Evolutionary conservation across 108 stramenopile genomes (phyloP).

Genomic region (Mediolabrus comicus): DNA sequence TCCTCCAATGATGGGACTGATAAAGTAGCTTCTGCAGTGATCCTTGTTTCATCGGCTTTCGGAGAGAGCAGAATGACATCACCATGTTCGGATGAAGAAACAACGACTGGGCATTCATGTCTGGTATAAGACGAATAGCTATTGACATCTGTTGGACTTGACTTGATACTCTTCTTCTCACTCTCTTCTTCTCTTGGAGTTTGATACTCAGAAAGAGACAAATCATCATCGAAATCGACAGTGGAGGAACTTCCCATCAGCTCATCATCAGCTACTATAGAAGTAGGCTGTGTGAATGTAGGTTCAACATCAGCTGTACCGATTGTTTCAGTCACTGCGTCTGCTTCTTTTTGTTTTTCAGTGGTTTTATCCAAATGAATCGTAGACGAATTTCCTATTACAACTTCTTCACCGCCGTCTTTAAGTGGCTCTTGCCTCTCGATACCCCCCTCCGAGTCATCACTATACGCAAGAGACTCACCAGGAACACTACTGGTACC

Average conservation of each 20-base stretch:
- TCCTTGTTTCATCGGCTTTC: not conserved
- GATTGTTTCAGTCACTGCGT: no score
- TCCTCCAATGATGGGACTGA: not conserved
- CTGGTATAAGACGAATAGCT: not conserved
- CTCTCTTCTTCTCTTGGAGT: not conserved
- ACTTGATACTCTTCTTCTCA: not conserved
- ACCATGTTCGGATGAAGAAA: conserved; percentile 17
- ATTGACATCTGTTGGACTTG: not conserved
- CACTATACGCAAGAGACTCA: not conserved
- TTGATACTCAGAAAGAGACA: not conserved
- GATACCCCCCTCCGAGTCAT: not conserved
- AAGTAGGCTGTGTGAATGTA: not conserved
- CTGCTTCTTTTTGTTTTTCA: no score
- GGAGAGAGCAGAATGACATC: conserved; percentile 15
- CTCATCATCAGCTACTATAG: not conserved
- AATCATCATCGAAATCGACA: conserved; percentile 9
- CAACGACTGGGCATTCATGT: conserved; percentile 1
- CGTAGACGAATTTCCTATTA: not conserved
- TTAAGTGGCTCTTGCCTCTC: not conserved
- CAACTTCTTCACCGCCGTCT: not conserved
- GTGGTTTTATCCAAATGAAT: not conserved
- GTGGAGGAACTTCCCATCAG: conserved; percentile 7
- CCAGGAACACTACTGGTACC: no score
- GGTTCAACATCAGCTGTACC: not conserved
- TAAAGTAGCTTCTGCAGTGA: not conserved